Evolutionary conservation across 352 stramenopile species (phyloP).

Genomic region (Phytophthora pinifolia): DNA sequence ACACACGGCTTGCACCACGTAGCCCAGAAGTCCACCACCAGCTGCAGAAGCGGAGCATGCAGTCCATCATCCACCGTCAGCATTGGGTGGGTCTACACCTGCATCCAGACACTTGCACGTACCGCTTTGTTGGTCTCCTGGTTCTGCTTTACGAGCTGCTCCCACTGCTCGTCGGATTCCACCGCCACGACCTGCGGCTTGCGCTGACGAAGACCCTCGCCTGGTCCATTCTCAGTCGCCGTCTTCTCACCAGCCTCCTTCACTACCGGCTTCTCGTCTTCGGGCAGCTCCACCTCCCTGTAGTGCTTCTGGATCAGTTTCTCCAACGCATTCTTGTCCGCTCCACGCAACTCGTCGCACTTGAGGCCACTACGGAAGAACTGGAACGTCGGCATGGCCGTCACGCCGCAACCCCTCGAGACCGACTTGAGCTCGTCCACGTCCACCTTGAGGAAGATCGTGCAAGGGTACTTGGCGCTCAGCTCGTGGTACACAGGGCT

Average conservation of each 20-base stretch:
- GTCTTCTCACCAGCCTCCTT: slow-evolving; percentile 12
- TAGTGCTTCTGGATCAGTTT: slow-evolving; percentile 72
- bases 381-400: slow-evolving; percentile 96
- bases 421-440: slow-evolving; percentile 79
- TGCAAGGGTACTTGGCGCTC: slow-evolving; percentile 80
- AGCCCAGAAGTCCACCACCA: slow-evolving; percentile 86
- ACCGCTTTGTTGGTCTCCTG: slow-evolving; percentile 47
- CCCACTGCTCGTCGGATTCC: slow-evolving; percentile 56
- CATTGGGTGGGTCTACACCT: no score
- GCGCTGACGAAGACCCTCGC: slow-evolving; percentile 53
- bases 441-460: slow-evolving; percentile 90
- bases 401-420: slow-evolving; percentile 65
- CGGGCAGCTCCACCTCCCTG: slow-evolving; percentile 70
- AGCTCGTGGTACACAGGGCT: slow-evolving; percentile 85
- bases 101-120: slow-evolving; percentile 15
- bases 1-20: slow-evolving; percentile 85
- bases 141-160: slow-evolving; percentile 47
- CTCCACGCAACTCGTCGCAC: slow-evolving; percentile 88
- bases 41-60: slow-evolving; percentile 28
- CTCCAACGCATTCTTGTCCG: slow-evolving; percentile 68
- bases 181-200: slow-evolving; percentile 53
- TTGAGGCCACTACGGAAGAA: slow-evolving; percentile 91
- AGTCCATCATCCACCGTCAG: slow-evolving; percentile 2
- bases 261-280: slow-evolving; percentile 52
- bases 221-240: slow-evolving; percentile 3